Evolutionary conservation across 192 early-diverging fungal species (phyloP).

Genomic region (Spinellus fusiger): DNA sequence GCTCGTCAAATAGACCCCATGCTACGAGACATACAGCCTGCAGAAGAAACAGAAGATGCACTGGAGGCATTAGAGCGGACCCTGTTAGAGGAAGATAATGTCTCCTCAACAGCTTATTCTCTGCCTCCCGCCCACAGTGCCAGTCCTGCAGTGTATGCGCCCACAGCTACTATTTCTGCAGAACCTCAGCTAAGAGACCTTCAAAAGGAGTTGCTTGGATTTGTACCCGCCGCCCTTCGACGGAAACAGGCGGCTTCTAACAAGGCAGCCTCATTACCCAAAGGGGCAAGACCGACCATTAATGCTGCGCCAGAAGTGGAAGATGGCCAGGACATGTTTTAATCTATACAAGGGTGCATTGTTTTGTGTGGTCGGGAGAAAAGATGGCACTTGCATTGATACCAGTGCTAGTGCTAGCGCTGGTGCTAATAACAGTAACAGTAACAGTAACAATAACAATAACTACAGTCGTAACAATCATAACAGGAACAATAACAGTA

Average conservation of each 20-base stretch:
- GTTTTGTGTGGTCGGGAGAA: too few relatives aligned
- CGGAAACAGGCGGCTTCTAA: conserved; percentile 40
- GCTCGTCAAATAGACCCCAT: neutral
- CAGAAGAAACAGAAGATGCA: too few relatives aligned
- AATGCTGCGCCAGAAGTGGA: conserved; percentile 70
- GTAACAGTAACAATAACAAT: too few relatives aligned
- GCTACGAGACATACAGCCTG: neutral
- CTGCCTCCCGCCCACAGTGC: neutral
- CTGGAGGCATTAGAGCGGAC: neutral
- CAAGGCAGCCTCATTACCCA: conserved; percentile 35
- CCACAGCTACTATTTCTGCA: conserved; percentile 59
- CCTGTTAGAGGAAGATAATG: too few relatives aligned
- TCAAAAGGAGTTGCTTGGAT: conserved; percentile 67
- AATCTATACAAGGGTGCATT: too few relatives aligned
- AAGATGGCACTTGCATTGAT: too few relatives aligned
- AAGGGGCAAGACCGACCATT: conserved; percentile 50
- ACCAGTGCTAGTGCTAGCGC: too few relatives aligned
- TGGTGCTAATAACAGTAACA: too few relatives aligned
- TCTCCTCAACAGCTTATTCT: neutral
- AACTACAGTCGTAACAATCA: too few relatives aligned
- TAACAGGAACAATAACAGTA: too few relatives aligned
- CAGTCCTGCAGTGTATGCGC: neutral
- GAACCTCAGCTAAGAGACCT: conserved; percentile 76
- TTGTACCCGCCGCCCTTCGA: conserved; percentile 62
- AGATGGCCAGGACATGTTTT: too few relatives aligned